Percentiles rank a stretch among this genome's conserved stretches.
Conservation (phyloP, 768 basidiomycete genomes). For the Pulveroboletus sp. region DNA sequence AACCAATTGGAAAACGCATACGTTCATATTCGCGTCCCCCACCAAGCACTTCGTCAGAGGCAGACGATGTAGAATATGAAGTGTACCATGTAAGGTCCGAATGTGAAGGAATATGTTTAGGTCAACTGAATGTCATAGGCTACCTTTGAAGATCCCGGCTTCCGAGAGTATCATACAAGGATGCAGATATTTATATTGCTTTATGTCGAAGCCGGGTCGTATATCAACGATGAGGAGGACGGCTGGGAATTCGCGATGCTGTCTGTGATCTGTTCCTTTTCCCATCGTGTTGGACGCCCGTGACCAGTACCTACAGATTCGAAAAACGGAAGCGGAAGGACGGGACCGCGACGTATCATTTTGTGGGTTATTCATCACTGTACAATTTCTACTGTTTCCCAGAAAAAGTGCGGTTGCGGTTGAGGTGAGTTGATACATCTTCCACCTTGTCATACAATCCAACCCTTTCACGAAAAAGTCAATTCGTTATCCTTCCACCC, state of each 20-base stretch:
- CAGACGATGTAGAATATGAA: constrained; percentile 72
- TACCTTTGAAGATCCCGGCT: constrained; percentile 83
- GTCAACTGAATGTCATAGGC: constrained; percentile 44
- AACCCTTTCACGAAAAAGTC: constrained; percentile 44
- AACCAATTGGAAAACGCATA: constrained; percentile 72
- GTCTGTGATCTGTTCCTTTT: constrained; percentile 44
- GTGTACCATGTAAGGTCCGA: constrained; percentile 76
- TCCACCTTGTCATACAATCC: background rate
- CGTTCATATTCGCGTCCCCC: constrained; percentile 70
- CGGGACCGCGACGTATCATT: constrained; percentile 72
- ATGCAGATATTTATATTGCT: constrained; percentile 95
- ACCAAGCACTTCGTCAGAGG: constrained; percentile 42
- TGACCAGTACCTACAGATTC: constrained; percentile 48
- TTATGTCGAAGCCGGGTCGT: constrained; percentile 94
- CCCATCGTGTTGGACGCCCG: background rate
- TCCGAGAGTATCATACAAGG: constrained; percentile 83
- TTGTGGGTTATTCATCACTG: constrained; percentile 90
- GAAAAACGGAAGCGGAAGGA: constrained; percentile 75
- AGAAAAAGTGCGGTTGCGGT: constrained; percentile 79
- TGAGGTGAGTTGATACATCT: constrained; percentile 55
- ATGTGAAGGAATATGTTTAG: background rate
- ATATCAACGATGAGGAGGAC: constrained; percentile 91
- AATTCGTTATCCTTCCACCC: constrained; percentile 91
- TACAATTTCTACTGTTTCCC: constrained; percentile 97
- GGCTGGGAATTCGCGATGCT: constrained; percentile 90